phyloP scores from a whole-genome alignment of 108 stramenopile species.

The Asterionellopsis glacialis region DNA sequence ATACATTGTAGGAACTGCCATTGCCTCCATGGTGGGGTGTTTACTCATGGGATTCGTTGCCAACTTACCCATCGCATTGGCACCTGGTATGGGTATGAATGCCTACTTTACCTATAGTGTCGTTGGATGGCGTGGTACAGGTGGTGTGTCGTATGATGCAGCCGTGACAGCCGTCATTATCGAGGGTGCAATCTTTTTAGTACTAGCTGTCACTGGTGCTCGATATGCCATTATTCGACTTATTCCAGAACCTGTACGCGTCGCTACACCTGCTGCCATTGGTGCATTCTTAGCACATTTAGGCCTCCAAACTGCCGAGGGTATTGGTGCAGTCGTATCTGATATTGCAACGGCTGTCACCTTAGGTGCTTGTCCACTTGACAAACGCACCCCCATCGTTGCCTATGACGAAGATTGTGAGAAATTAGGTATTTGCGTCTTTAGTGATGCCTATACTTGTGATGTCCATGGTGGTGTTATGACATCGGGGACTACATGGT shows the following conservation, averaged over 20 bases:
- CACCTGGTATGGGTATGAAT: conserved; percentile 50
- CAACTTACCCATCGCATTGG: conserved; percentile 60
- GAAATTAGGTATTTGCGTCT: conserved; percentile 27
- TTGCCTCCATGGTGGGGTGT: conserved; percentile 30
- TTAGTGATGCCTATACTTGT: conserved; percentile 59
- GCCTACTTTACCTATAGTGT: conserved; percentile 54
- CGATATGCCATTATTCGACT: conserved; percentile 40
- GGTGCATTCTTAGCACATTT: conserved; percentile 67
- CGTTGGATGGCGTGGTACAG: conserved; percentile 63
- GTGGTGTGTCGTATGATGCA: conserved; percentile 37
- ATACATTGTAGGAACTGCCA: conserved; percentile 49
- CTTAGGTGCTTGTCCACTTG: conserved; percentile 54
- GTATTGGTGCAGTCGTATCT: conserved; percentile 55
- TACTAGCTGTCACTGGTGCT: conserved; percentile 51
- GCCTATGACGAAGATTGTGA: conserved; percentile 46
- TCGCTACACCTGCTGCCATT: conserved; percentile 65
- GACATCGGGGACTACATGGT: conserved; percentile 47
- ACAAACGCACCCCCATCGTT: conserved; percentile 43
- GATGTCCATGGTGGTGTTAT: conserved; percentile 51
- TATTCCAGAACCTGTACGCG: conserved; percentile 61
- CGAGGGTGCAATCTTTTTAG: conserved; percentile 58
- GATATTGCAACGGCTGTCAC: conserved; percentile 73
- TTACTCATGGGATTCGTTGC: conserved; percentile 43
- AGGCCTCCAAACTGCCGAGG: conserved; percentile 66
- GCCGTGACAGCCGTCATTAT: conserved; percentile 60